Conservation (phyloP, 2,329 filamentous ascomycete genomes). For the Aspergillus glaucus region DNA sequence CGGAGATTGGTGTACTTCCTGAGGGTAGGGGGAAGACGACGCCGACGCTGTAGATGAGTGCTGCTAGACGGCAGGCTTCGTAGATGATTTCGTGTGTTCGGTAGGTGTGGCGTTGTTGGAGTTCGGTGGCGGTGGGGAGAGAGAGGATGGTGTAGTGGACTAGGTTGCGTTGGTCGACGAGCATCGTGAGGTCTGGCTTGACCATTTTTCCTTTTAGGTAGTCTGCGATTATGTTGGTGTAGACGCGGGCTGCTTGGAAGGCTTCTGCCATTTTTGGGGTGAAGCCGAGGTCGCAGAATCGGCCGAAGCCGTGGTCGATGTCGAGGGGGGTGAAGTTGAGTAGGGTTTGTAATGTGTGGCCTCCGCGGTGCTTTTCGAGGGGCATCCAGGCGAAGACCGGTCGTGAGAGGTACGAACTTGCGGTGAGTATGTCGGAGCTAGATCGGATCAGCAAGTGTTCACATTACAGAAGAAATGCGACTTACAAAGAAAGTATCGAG, state of each 20-base stretch:
- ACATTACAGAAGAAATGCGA: background rate
- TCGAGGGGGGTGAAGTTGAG: constrained; percentile 20
- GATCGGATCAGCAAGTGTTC: background rate
- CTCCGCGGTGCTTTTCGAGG: constrained; percentile 13
- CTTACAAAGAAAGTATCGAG: constrained; percentile 34
- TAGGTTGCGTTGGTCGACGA: constrained; percentile 35
- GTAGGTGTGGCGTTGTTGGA: constrained; percentile 12
- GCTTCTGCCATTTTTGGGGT: constrained; percentile 24
- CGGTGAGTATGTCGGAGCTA: constrained; percentile 25
- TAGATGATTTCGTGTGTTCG: constrained; percentile 22
- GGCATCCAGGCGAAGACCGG: constrained; percentile 24
- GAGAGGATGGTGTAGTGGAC: constrained; percentile 32
- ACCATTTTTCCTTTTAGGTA: constrained; percentile 10
- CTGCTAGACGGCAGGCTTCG: constrained; percentile 31
- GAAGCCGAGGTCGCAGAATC: constrained; percentile 19
- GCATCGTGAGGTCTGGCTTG: constrained; percentile 15
- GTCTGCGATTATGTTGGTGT: constrained; percentile 24
- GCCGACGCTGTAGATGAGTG: constrained; percentile 31
- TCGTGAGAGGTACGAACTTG: constrained; percentile 15
- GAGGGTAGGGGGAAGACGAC: constrained; percentile 36
- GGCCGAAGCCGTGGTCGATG: constrained; percentile 20
- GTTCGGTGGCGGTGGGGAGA: constrained; percentile 20
- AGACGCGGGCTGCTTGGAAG: constrained; percentile 25
- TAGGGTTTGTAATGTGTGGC: constrained; percentile 16
- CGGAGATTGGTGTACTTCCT: constrained; percentile 29